phyloP scores from a whole-genome alignment of 1,284 basidiomycete species.

The Cystobasidiaceae sp. region DNA sequence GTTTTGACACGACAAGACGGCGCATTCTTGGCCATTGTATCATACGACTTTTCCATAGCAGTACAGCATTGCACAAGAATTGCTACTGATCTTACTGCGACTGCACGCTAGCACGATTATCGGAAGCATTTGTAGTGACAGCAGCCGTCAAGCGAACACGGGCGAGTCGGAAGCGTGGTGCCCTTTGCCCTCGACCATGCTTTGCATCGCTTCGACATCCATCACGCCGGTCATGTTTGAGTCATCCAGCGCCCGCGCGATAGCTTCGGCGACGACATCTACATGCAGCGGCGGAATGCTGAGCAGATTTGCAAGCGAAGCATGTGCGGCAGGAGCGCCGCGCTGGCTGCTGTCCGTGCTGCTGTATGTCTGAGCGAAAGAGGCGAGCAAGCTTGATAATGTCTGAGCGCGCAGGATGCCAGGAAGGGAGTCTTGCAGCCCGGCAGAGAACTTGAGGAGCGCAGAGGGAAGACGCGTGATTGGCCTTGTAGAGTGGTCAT shows the following conservation, averaged over 20 bases:
- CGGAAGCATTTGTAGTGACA: too few species aligned
- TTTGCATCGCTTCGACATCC: slow-evolving; percentile 68
- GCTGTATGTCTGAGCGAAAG: slow-evolving; percentile 14
- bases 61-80: too few species aligned
- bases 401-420: slow-evolving; percentile 27
- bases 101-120: too few species aligned
- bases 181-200: slow-evolving; percentile 54
- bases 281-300: slow-evolving; percentile 86
- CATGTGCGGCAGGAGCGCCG: slow-evolving; percentile 46
- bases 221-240: slow-evolving; percentile 61
- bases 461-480: slow-evolving; percentile 79
- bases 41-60: too few species aligned
- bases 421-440: slow-evolving; percentile 56
- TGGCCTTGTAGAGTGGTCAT: slow-evolving; percentile 88
- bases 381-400: slow-evolving; percentile 37
- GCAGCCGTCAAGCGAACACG: too few species aligned
- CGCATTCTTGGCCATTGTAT: too few species aligned
- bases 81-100: too few species aligned
- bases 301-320: slow-evolving; percentile 69
- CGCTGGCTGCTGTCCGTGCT: neutral
- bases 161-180: too few species aligned
- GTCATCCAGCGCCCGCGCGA: slow-evolving; percentile 55
- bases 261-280: slow-evolving; percentile 86
- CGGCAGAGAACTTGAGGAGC: slow-evolving; percentile 70
- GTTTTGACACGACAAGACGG: too few species aligned